Evolutionary conservation across 805 yeast genomes (phyloP), one percentile per base, ranked within the genome.

Genomic region (Sugiyamaella mastotermitis): DNA sequence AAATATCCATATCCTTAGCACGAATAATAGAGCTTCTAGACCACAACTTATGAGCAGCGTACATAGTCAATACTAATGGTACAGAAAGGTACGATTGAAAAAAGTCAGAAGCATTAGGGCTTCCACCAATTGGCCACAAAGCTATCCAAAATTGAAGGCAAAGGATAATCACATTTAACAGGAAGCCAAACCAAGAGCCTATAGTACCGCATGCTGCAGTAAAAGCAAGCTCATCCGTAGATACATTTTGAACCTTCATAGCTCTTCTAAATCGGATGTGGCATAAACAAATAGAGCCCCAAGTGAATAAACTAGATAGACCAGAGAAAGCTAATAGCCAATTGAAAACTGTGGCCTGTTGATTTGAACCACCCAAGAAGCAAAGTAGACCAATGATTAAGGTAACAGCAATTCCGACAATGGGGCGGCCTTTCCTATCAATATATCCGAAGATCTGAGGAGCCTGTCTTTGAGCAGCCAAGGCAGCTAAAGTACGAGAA

Each of bases 111-210:
- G 71, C 69, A 33, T 53, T 45, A 7, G 69, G 67, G 1, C 51
- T 46, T 83, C 84, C 66, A 4, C 76, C 76, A 32, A 78, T 52
- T 40, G 92, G 92, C 66, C 65, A 80, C 29, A 80, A 57, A 9
- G 87, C 84, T 39, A 78, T 68, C 82, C 85, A 83, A 66, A 83
- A 80, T 62, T 83, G 85, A 13, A 83, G 80, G 39, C 71, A 60
- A 42, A 83, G 62, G 46, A 83, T 75, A 30, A 78, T 52, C 14
- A 71, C 19, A 56, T 75, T 76, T 53, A 83, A 60, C n/a, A 61
- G 36, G 19, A 71, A 52, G 38, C 87, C 87, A 55, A 71, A 72
- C 45, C 56, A 59, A 0, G 88, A 76, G 32, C 88, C 87, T 47
- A 52, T 57, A 19, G 73, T 57, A 51, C 92, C 92, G 33, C 70